Conservation (phyloP, 2,329 filamentous ascomycete genomes). For the Fusarium nanum region DNA sequence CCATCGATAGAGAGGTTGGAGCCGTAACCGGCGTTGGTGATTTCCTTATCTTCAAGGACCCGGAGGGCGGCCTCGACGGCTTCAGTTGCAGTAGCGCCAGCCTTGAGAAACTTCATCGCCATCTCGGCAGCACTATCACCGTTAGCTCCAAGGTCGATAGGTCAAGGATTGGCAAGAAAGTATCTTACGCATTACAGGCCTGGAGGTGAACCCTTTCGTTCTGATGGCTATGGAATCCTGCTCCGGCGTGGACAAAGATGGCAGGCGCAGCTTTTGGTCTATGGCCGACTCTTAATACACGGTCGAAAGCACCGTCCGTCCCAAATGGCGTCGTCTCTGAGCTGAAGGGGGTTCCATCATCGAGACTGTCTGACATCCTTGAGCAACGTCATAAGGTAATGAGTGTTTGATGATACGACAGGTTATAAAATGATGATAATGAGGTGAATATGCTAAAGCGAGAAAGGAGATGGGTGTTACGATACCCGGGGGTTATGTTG, state of each 20-base stretch:
- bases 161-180: neutral
- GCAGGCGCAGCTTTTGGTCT: slow-evolving; percentile 65
- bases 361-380: slow-evolving; percentile 49
- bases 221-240: slow-evolving; percentile 88
- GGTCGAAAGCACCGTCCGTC: slow-evolving; percentile 58
- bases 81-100: slow-evolving; percentile 83
- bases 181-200: slow-evolving; percentile 85
- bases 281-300: slow-evolving; percentile 52
- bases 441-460: neutral
- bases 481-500: slow-evolving; percentile 15
- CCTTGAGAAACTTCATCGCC: slow-evolving; percentile 83
- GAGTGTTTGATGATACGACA: neutral
- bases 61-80: slow-evolving; percentile 91
- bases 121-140: slow-evolving; percentile 79
- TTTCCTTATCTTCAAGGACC: slow-evolving; percentile 90
- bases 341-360: slow-evolving; percentile 54
- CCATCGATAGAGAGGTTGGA: slow-evolving; percentile 95
- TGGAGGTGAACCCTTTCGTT: slow-evolving; percentile 88
- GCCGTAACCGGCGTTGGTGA: slow-evolving; percentile 96
- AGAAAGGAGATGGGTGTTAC: neutral
- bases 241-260: slow-evolving; percentile 95
- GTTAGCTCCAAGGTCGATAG: slow-evolving; percentile 12
- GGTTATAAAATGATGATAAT: slow-evolving; percentile 1
- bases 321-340: slow-evolving; percentile 60
- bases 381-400: slow-evolving; percentile 41